Evolutionary conservation across 2,329 filamentous ascomycete species (phyloP).

Genomic region (Sporothrix luriei): DNA sequence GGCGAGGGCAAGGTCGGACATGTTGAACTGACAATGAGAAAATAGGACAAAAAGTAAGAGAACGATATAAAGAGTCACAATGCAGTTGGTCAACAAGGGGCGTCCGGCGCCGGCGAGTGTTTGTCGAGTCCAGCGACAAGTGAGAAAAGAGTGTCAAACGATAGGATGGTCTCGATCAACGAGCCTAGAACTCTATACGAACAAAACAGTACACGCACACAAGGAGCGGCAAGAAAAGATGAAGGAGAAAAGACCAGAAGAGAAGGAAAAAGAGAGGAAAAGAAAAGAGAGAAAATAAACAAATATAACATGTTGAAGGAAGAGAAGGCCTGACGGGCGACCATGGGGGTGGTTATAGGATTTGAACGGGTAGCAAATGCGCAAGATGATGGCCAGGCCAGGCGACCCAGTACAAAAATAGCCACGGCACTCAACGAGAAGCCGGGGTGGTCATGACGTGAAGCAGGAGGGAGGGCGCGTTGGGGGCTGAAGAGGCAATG

Average conservation of each 20-base stretch:
- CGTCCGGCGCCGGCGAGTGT: conserved; percentile 41
- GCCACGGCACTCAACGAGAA: conserved; percentile 28
- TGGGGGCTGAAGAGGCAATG: conserved; percentile 6
- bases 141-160: conserved; percentile 37
- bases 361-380: background rate
- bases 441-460: conserved; percentile 20
- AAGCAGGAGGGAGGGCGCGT: background rate
- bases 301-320: conserved; percentile 24
- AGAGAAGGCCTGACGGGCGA: conserved; percentile 21
- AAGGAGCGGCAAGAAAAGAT: conserved; percentile 25
- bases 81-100: conserved; percentile 35
- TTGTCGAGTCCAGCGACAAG: conserved; percentile 35
- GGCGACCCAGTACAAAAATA: conserved; percentile 27
- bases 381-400: conserved; percentile 19
- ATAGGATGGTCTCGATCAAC: conserved; percentile 52
- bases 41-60: conserved; percentile 29
- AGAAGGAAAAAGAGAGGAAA: conserved; percentile 35
- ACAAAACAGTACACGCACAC: conserved; percentile 40
- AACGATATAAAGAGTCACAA: conserved; percentile 19
- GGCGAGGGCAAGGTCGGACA: conserved; percentile 52
- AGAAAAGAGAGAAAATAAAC: conserved; percentile 33
- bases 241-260: conserved; percentile 41
- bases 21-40: conserved; percentile 44
- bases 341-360: conserved; percentile 28
- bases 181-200: conserved; percentile 43